These are phyloP conservation scores for Pythium sp. DNA, from an alignment of 352 stramenopile species.

Conservation along the genomic window DNA sequence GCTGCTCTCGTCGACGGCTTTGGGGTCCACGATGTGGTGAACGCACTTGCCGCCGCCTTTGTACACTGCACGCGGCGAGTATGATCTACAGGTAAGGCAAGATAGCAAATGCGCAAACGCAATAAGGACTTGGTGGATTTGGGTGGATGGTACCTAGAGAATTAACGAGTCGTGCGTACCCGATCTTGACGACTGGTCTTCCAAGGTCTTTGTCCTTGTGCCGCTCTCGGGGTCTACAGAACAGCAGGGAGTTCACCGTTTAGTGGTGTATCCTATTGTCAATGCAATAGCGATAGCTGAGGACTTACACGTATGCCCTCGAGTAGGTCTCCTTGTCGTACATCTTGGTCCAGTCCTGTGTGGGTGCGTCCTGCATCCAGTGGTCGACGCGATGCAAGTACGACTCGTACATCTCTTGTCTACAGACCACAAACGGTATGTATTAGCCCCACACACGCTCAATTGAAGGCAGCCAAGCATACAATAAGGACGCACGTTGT, in stretches of 20 bases:
- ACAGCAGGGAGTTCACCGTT: background rate
- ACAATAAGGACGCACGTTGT: constrained; percentile 28
- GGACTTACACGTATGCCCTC: constrained; percentile 47
- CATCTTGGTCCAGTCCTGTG: constrained; percentile 43
- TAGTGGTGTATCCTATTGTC: background rate
- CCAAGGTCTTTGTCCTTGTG: constrained; percentile 41
- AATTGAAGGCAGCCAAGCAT: background rate
- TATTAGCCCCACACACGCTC: background rate
- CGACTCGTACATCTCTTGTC: constrained; percentile 64
- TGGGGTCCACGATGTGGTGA: constrained; percentile 22
- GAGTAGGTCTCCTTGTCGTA: constrained; percentile 58
- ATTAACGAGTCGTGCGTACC: constrained; percentile 18
- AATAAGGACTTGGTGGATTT: background rate
- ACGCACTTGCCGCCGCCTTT: constrained; percentile 57
- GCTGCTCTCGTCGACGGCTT: constrained; percentile 15
- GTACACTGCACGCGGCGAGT: constrained; percentile 48
- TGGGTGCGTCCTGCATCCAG: constrained; percentile 43
- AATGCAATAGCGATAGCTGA: background rate
- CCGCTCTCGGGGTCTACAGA: constrained; percentile 38
- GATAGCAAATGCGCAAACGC: no score
- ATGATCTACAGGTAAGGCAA: constrained; percentile 26
- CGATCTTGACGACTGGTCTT: constrained; percentile 38
- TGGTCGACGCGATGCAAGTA: constrained; percentile 57
- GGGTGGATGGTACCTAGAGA: background rate
- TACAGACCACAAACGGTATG: constrained; percentile 12